These are phyloP conservation scores for Capillidium heterosporum DNA, from an alignment of 371 early-diverging fungal species.

Conservation along the genomic window DNA sequence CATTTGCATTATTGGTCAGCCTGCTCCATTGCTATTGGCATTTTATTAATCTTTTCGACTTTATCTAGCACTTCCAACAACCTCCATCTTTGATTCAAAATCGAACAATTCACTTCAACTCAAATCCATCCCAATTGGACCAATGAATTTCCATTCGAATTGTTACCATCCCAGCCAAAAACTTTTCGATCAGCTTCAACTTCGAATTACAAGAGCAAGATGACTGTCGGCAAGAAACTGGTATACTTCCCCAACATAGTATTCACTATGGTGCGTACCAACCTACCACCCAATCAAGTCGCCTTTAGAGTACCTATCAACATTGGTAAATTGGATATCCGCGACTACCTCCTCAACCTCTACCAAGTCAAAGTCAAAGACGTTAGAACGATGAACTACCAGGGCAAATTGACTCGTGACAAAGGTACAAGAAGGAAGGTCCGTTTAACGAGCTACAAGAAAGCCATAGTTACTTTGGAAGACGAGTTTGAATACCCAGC, in stretches of 20 bases:
- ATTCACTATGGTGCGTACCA: conserved; percentile 66
- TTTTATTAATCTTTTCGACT: no score
- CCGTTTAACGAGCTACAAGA: conserved; percentile 48
- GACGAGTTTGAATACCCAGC: conserved; percentile 69
- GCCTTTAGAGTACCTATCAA: conserved; percentile 85
- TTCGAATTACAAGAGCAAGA: no score
- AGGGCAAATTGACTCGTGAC: conserved; percentile 27
- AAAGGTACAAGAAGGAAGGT: conserved; percentile 24
- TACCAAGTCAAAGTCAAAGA: conserved; percentile 69
- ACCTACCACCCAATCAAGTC: conserved; percentile 70
- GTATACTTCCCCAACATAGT: conserved; percentile 81
- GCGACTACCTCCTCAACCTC: conserved; percentile 64
- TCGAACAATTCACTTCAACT: no score
- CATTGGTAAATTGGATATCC: conserved; percentile 88
- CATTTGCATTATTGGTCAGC: no score
- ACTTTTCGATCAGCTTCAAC: no score
- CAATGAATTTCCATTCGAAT: no score
- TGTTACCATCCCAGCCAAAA: no score
- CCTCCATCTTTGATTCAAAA: no score
- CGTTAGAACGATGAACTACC: conserved; percentile 81
- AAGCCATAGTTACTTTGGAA: conserved; percentile 77
- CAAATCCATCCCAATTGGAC: no score
- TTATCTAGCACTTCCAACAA: no score
- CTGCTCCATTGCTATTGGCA: no score
- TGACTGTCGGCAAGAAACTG: conserved; percentile 28